These are phyloP conservation scores for Blastocystis hominis DNA, from an alignment of 352 stramenopile species.

Conservation along the genomic window DNA sequence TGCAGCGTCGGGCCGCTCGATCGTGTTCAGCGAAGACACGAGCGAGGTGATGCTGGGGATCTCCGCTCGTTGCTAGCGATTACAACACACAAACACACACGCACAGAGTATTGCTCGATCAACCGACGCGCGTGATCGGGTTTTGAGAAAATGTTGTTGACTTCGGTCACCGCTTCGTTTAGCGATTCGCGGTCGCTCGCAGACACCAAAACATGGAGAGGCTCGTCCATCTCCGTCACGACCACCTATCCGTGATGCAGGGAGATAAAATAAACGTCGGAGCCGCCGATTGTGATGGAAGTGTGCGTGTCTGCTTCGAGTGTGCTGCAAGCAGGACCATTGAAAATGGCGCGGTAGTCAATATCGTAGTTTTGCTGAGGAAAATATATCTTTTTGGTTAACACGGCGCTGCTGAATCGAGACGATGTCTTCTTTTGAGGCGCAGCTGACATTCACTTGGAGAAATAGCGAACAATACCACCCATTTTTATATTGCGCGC, in stretches of 20 bases:
- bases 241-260: background rate
- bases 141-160: constrained; percentile 28
- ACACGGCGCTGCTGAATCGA: constrained; percentile 29
- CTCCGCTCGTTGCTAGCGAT: background rate
- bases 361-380: constrained; percentile 34
- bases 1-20: background rate
- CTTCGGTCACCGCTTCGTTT: background rate
- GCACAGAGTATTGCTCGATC: background rate
- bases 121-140: constrained; percentile 16
- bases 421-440: background rate
- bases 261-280: background rate
- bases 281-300: constrained; percentile 4
- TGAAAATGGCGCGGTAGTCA: constrained; percentile 35
- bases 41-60: background rate
- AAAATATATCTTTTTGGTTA: constrained; percentile 54
- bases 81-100: background rate
- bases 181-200: background rate
- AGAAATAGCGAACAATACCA: background rate
- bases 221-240: constrained; percentile 46
- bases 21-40: background rate
- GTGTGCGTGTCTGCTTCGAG: constrained; percentile 42
- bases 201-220: constrained; percentile 14
- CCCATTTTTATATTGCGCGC: constrained; percentile 17
- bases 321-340: background rate
- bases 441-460: background rate